Base-by-base conservation (phyloP, 345 rosid genomes). In the Conringia planisiliqua region DNA sequence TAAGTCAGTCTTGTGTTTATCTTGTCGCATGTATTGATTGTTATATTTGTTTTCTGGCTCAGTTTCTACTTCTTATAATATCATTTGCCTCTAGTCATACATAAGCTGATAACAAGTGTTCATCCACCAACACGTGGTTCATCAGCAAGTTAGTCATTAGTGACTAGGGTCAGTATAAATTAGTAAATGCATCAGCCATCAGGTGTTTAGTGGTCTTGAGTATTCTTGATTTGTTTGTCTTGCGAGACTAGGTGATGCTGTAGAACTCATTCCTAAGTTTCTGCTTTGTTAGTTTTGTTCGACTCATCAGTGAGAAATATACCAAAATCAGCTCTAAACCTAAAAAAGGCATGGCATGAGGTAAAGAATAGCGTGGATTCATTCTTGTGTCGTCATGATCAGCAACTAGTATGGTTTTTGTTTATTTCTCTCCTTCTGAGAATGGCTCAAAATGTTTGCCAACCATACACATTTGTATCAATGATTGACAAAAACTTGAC, bases 201-300 rank as follows among this genome's bases (percentile, higher is more conserved):
- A 22, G 39, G 26, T 76, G 50, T 20, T 51, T 75, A 51, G 69
- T 68, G n/a, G 79, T 60, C 18, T 68, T 40, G 10, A 32, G 44
- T 50, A 60, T 55, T 24, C 43, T 40, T 44, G 4, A 6, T 48
- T 48, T 48, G 55, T 30, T 60, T 27, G 47, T n/a, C 10, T 52
- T 27, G 39, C 20, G 22, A 39, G 51, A 43, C 30, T 44, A 38
- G 35, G 13, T 14, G 18, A 22, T 65, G 38, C 16, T 44, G 40
- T 43, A 54, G 16, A 33, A 26, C 35, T 42, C 30, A 44, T 55
- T 22, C 16, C 46, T 51, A 54, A 50, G 59, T 17, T 43, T 51
- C 18, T 60, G 38, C 64, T 51, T 14, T 68, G 62, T 18, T 54
- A 13, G 66, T 30, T 36, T 12, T 59, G 9, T 50, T 38, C 12